Evolutionary conservation across 1,139 yeast species (phyloP), one percentile per base, ranked within the genome.

Genomic region (Geotrichum bryndzae): DNA sequence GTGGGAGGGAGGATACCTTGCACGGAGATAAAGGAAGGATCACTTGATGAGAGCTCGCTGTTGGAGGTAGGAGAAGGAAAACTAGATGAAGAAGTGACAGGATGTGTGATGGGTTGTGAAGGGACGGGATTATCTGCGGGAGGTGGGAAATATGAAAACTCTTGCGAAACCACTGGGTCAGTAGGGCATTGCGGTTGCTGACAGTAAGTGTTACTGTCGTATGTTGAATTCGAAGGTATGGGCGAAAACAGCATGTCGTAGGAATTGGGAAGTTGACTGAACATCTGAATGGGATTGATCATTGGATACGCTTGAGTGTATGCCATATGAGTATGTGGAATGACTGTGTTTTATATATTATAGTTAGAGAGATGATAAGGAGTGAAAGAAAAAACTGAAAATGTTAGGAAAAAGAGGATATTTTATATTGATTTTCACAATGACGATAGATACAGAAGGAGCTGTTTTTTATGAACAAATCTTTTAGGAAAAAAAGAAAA

Each of bases 1-100:
- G 63, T 22, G n/a, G 63, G 63, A 46, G 63, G 61, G 4, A 61
- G 45, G 29, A 61, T 45, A 10, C 63, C 63, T 53, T 61, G 63
- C n/a, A 61, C 56, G 13, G 63, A 55, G 23, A 61, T 61, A 38
- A 61, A 61, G 25, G 13, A 55, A 11, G 61, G 61, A 53, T 61
- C 63, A 27, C 31, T 53, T 35, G 33, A 50, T 23, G 54, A 27
- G n/a, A 29, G 22, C 25, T 18, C 31, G 54, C 22, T 51, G 25
- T 29, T 50, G 13, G 33, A 25, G 1, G 27, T 50, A 8, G 33
- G 33, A 15, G 54, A 29, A 51, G 54, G 10, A 5, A 18, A 33
- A 18, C 31, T n/a, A 18, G 54, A 29, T 29, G 33, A 51, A 18
- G 54, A 13, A 29, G 41, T 33, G 38, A 22, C 18, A 15, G 38